A percentile compares a stretch with the other conserved stretches of the same genome.
Conservation (phyloP, 768 basidiomycete genomes). For the Boletales sp. region DNA sequence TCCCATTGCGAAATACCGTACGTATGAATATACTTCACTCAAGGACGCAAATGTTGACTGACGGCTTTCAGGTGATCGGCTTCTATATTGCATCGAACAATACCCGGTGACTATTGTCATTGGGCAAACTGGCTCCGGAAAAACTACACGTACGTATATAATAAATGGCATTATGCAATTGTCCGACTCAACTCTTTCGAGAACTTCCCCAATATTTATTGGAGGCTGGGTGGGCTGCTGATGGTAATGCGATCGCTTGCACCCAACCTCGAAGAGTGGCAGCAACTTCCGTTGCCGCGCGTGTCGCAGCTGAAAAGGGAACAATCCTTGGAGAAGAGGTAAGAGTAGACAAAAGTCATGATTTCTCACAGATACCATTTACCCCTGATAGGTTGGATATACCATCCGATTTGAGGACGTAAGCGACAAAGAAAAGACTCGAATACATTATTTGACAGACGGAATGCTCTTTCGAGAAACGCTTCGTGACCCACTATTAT, state of each 20-base stretch:
- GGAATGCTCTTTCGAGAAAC: slow-evolving; percentile 97
- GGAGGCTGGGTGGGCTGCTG: slow-evolving; percentile 88
- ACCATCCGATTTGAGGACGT: slow-evolving; percentile 97
- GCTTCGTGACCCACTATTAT: slow-evolving; percentile 86
- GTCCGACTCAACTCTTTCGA: slow-evolving; percentile 30
- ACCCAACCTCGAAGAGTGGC: slow-evolving; percentile 93
- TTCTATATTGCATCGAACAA: slow-evolving; percentile 82
- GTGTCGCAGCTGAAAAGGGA: slow-evolving; percentile 93
- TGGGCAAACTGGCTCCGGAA: slow-evolving; percentile 95
- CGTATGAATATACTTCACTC: slow-evolving; percentile 3
- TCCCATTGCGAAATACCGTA: slow-evolving; percentile 87
- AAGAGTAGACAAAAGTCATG: background rate
- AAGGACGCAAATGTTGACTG: background rate
- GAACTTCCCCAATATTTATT: slow-evolving; percentile 94
- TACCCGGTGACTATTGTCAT: slow-evolving; percentile 85
- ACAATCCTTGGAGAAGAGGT: slow-evolving; percentile 87
- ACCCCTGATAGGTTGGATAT: slow-evolving; percentile 77
- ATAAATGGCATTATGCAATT: background rate
- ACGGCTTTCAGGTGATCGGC: slow-evolving; percentile 55
- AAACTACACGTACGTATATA: slow-evolving; percentile 92
- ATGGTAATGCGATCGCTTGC: slow-evolving; percentile 84
- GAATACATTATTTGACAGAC: slow-evolving; percentile 95
- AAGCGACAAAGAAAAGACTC: slow-evolving; percentile 76
- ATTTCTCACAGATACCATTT: slow-evolving; percentile 5
- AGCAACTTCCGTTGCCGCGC: slow-evolving; percentile 87